Evolutionary conservation across 192 early-diverging fungal species (phyloP).

Genomic region (Entomortierella lignicola): DNA sequence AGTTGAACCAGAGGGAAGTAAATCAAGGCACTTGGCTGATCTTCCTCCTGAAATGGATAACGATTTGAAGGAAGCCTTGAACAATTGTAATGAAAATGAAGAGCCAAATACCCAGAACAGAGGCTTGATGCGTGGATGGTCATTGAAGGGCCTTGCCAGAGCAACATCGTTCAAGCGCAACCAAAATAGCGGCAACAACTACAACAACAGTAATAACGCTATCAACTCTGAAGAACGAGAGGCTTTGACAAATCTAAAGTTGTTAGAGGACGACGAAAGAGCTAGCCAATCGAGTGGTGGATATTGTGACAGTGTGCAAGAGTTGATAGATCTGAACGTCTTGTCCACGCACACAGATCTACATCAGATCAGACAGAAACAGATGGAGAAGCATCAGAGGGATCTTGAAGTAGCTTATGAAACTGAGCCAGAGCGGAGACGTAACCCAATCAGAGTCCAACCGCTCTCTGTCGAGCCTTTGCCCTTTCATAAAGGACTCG

Average conservation of each 20-base stretch:
- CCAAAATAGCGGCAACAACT: conserved; percentile 4
- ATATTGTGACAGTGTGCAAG: conserved; percentile 20
- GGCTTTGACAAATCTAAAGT: conserved; percentile 17
- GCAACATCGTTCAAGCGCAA: conserved; percentile 10
- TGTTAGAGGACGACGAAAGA: conserved; percentile 4
- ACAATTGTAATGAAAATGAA: neutral
- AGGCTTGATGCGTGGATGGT: conserved; percentile 29
- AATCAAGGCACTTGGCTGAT: too few relatives aligned
- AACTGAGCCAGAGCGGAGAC: neutral
- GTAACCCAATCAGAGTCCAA: conserved; percentile 41
- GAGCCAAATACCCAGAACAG: neutral
- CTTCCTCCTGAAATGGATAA: too few relatives aligned
- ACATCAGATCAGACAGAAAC: conserved; percentile 9
- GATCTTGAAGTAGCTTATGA: neutral
- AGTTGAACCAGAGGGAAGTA: neutral
- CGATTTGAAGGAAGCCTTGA: neutral
- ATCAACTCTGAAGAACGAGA: conserved; percentile 24
- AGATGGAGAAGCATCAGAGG: conserved; percentile 9
- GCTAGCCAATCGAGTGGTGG: conserved; percentile 5
- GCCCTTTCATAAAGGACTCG: conserved; percentile 37
- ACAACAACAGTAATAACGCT: too few relatives aligned
- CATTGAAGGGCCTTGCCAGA: conserved; percentile 22
- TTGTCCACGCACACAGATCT: conserved; percentile 22
- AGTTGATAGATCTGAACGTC: conserved; percentile 15
- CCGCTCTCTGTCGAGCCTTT: conserved; percentile 46